Conservation (phyloP, 257 asterid species). For the Nyctanthes arbortristis region DNA sequence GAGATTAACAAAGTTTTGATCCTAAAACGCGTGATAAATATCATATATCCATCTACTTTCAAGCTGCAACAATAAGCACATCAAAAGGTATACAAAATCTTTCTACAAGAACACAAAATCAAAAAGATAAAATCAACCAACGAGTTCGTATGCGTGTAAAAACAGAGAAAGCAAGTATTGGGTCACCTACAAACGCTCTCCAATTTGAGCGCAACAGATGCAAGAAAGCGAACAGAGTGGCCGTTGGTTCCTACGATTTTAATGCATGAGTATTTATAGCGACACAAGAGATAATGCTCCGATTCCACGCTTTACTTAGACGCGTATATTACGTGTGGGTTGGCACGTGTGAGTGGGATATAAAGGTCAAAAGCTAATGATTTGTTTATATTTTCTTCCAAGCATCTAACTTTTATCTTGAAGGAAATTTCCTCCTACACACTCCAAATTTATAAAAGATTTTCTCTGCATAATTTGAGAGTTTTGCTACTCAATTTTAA, state of each 20-base stretch:
- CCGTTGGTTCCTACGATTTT: background rate
- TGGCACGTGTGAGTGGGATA: background rate
- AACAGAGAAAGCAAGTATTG: background rate
- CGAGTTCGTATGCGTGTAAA: too few relatives aligned
- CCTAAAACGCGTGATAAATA: background rate
- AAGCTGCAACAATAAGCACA: background rate
- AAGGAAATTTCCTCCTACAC: too few relatives aligned
- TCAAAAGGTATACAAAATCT: conserved; percentile 7
- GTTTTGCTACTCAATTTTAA: too few relatives aligned
- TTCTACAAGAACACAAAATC: background rate
- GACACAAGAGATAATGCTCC: background rate
- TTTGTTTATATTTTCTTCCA: too few relatives aligned
- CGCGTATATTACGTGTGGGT: conserved; percentile 57
- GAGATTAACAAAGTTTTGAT: background rate
- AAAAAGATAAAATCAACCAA: too few relatives aligned
- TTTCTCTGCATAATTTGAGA: too few relatives aligned
- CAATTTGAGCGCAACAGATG: background rate
- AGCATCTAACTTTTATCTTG: too few relatives aligned
- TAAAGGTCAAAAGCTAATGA: too few relatives aligned
- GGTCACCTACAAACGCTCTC: conserved; percentile 31
- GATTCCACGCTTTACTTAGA: conserved; percentile 56
- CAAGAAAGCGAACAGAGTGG: conserved; percentile 9
- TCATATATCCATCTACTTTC: conserved; percentile 15
- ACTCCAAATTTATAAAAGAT: too few relatives aligned
- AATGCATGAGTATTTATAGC: conserved; percentile 15